Evolutionary conservation across 805 yeast species (phyloP).

Genomic region (Schwanniomyces pseudopolymorphus): DNA sequence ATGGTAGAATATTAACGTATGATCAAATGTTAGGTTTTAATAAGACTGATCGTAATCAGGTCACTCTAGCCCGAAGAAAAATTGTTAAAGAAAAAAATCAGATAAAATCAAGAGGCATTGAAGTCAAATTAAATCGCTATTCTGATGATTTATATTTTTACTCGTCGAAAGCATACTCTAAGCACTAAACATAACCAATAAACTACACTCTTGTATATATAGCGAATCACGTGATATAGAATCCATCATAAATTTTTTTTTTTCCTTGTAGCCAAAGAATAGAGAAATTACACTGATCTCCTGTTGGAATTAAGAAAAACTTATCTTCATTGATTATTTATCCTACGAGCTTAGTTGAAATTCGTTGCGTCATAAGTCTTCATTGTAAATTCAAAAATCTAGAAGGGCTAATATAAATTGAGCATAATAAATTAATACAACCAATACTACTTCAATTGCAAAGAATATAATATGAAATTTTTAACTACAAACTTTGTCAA

Average conservation of each 20-base stretch:
- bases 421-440: background rate
- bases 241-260: conserved; percentile 2
- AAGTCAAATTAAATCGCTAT: background rate
- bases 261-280: background rate
- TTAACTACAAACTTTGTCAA: conserved; percentile 95
- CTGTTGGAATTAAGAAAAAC: background rate
- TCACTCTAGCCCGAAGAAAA: conserved; percentile 1
- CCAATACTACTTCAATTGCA: background rate
- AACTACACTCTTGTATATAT: background rate
- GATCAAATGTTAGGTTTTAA: conserved; percentile 16
- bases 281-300: background rate
- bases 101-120: background rate
- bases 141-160: conserved; percentile 2
- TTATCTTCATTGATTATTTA: too few species aligned
- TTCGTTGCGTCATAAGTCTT: too few species aligned
- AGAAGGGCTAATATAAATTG: too few species aligned
- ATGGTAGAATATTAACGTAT: conserved; percentile 26
- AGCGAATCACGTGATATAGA: conserved; percentile 2
- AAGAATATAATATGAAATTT: conserved; percentile 63
- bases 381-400: too few species aligned
- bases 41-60: conserved; percentile 3
- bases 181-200: too few species aligned
- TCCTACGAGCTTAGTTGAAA: too few species aligned
- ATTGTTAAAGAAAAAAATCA: background rate
- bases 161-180: too few species aligned